Conservation (phyloP, 2,329 filamentous ascomycete genomes). For the Tolypocladium inflatum region DNA sequence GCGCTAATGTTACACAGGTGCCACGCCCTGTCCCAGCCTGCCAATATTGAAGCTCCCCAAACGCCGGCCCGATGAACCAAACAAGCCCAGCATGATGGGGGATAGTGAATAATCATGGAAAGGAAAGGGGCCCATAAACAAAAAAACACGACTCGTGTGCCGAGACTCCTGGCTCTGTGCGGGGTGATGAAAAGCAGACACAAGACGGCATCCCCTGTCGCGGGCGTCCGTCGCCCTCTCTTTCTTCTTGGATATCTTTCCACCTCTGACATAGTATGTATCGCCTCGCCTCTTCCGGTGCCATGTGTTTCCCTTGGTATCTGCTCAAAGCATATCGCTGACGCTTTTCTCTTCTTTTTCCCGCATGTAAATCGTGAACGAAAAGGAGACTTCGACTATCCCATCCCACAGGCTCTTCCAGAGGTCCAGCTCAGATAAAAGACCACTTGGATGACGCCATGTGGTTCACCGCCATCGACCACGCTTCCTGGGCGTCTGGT, state of each 20-base stretch:
- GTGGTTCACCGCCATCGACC: slow-evolving; percentile 23
- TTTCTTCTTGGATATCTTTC: background rate
- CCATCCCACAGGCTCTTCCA: background rate
- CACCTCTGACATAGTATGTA: background rate
- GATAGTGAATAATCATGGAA: slow-evolving; percentile 1
- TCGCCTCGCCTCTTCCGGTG: background rate
- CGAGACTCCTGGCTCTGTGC: slow-evolving; percentile 8
- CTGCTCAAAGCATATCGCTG: background rate
- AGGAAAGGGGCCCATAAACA: background rate
- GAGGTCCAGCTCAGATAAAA: slow-evolving; percentile 19
- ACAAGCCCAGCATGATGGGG: background rate
- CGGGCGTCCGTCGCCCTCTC: background rate
- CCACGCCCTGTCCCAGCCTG: background rate
- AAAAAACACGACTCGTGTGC: slow-evolving; percentile 3
- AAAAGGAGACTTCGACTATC: background rate
- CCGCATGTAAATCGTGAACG: slow-evolving; percentile 1
- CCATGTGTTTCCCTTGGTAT: background rate
- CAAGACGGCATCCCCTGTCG: too few relatives aligned
- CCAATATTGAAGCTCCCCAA: background rate
- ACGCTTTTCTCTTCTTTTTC: background rate
- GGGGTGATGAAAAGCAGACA: background rate
- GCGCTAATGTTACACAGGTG: slow-evolving; percentile 2
- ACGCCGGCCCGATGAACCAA: slow-evolving; percentile 4
- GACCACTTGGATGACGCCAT: slow-evolving; percentile 19
- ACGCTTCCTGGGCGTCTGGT: slow-evolving; percentile 24